Evolutionary conservation across 306 rosid species (phyloP).

Genomic region (Prosopis cineraria): DNA sequence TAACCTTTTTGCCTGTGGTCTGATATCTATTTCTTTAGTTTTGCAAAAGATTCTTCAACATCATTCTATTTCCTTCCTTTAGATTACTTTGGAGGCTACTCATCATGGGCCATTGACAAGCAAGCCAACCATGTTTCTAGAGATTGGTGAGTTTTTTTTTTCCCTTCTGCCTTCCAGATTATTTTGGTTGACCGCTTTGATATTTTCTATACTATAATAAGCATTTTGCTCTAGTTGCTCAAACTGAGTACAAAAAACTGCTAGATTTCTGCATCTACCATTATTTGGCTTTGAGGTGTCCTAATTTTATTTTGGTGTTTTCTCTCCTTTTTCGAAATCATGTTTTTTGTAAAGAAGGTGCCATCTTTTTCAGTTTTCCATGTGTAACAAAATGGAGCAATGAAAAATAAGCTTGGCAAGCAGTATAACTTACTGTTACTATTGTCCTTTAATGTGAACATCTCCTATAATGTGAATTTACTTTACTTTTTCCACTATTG

Average conservation of each 20-base stretch:
- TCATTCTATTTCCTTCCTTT: constrained; percentile 32
- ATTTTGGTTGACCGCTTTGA: constrained; percentile 9
- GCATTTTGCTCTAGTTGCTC: not conserved
- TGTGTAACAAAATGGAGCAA: not conserved
- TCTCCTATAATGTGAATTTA: not conserved
- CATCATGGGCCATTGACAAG: constrained; percentile 90
- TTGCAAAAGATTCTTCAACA: not conserved
- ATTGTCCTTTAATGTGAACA: not conserved
- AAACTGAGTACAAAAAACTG: not conserved
- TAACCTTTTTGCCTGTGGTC: not conserved
- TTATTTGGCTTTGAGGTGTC: constrained; percentile 2
- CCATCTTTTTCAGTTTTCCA: not conserved
- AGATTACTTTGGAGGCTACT: constrained; percentile 94
- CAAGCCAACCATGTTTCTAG: constrained; percentile 82
- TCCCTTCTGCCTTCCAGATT: not conserved
- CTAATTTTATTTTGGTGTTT: not conserved
- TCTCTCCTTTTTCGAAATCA: not conserved
- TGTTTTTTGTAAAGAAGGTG: constrained; percentile 4
- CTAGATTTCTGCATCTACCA: constrained; percentile 7
- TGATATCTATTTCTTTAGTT: not conserved
- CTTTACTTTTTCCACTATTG: not conserved
- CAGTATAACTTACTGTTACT: not conserved
- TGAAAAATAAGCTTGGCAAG: not conserved
- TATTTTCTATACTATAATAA: not conserved
- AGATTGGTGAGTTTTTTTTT: constrained; percentile 70